Evolutionary conservation across 1,284 basidiomycete species (phyloP).

Genomic region (Mycena sp.): DNA sequence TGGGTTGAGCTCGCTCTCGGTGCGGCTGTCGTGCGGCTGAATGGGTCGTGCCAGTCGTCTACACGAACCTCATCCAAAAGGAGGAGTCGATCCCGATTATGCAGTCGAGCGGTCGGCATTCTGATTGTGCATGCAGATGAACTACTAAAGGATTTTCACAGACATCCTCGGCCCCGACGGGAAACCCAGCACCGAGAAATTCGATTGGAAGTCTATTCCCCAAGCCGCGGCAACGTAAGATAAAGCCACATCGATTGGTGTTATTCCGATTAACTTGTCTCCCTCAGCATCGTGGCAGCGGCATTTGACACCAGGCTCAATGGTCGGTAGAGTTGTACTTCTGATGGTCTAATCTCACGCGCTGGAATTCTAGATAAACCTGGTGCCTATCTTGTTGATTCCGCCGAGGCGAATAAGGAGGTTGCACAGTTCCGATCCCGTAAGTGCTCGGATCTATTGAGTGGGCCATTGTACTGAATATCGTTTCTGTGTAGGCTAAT

Average conservation of each 20-base stretch:
- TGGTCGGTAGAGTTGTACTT: neutral
- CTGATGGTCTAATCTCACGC: no score
- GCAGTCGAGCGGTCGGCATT: no score
- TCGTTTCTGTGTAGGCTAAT: no score
- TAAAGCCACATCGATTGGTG: neutral
- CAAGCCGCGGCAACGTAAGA: conserved; percentile 15
- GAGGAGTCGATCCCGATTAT: no score
- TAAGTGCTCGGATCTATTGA: no score
- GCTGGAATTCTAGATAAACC: neutral
- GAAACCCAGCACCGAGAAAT: neutral
- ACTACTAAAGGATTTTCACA: no score
- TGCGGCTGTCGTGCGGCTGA: no score
- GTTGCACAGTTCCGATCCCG: neutral
- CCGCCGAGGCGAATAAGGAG: neutral
- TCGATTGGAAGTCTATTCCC: conserved; percentile 10
- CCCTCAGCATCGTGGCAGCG: neutral
- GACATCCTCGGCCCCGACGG: no score
- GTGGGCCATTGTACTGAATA: no score
- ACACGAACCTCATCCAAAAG: no score
- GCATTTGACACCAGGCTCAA: conserved; percentile 14
- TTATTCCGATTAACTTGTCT: neutral
- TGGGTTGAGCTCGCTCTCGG: neutral
- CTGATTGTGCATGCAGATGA: no score
- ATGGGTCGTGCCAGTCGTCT: no score
- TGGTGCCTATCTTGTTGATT: neutral